Evolutionary conservation across 169 alveolate species (phyloP), one percentile per base, ranked within the genome.

Genomic region (Cryptosporidium felis): DNA sequence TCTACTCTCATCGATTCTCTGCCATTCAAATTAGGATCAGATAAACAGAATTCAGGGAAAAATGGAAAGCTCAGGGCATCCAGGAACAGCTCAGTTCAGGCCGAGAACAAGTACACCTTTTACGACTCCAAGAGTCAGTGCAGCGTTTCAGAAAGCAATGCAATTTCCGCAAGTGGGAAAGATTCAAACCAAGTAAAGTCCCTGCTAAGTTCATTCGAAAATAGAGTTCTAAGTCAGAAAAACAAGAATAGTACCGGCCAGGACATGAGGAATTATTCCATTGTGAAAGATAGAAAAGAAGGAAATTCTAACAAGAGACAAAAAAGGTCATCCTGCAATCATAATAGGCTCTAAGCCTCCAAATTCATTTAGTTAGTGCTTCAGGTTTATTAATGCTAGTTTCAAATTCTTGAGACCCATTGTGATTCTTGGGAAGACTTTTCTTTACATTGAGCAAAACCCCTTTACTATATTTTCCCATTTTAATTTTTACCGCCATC

Each of bases 161-260:
- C 85, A 30, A 58, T 28, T 28, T 36, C 28, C 36, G 66, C 85
- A 23, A 74, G 74, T n/a, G 85, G 85, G 26, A 74, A 49, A 38
- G 36, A 36, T 36, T 18, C 53, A 21, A 51, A 74, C 6, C 60
- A 74, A 49, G 38, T 74, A 9, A 74, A 41, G 23, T 2, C 30
- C 23, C 32, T 74, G 61, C 32, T 74, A 23, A 53, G 32, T 10
- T 2, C 56, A 8, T 53, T 74, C 26, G 42, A 40, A 14, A 53
- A n/a, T 5, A 74, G 40, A 28, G 10, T 56, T 16, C 30, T 16
- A 5, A 28, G 23, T n/a, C 8, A 10, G 21, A 56, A 10, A 16
- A 56, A 23, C 10, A 23, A 16, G 30, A 56, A 56, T 5, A 16
- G 10, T 16, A 23, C 5, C n/a, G n/a, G n/a, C n/a, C n/a, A n/a